These are phyloP conservation scores for Lablab purpureus DNA, from an alignment of 306 rosid species.

Conservation along the genomic window DNA sequence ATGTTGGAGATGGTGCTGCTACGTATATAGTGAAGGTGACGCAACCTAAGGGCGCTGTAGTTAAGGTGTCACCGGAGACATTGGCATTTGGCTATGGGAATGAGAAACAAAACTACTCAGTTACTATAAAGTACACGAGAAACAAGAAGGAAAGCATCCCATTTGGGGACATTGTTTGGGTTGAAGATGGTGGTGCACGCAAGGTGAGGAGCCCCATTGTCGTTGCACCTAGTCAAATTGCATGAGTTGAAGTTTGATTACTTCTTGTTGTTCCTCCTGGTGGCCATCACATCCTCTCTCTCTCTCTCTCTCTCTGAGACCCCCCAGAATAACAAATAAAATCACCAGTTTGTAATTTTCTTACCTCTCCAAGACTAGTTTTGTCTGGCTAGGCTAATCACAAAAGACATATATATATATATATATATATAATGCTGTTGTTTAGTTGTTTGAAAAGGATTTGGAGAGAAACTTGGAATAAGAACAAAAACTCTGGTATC, in stretches of 20 bases:
- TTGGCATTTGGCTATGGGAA: slow-evolving; percentile 44
- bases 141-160: not conserved
- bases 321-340: slow-evolving; percentile 18
- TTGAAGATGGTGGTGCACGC: slow-evolving; percentile 43
- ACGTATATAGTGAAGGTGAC: slow-evolving; percentile 50
- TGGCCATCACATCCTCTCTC: not conserved
- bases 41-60: slow-evolving; percentile 46
- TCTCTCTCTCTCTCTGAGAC: not conserved
- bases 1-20: slow-evolving; percentile 62
- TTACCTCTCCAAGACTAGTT: not conserved
- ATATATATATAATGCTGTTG: not conserved
- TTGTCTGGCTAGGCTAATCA: not conserved
- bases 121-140: slow-evolving; percentile 40
- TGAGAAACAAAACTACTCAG: slow-evolving; percentile 53
- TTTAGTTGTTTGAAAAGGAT: not conserved
- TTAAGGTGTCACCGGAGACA: slow-evolving; percentile 52
- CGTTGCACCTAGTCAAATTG: slow-evolving; percentile 39
- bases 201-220: slow-evolving; percentile 56
- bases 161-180: slow-evolving; percentile 54
- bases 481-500: slow-evolving; percentile 28
- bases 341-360: not conserved
- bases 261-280: not conserved
- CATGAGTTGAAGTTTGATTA: not conserved
- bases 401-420: not conserved
- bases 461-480: not conserved